Percentiles rank a stretch among this genome's conserved stretches.
Conservation (phyloP, 163 green algal genomes). For the Chlorella variabilis region DNA sequence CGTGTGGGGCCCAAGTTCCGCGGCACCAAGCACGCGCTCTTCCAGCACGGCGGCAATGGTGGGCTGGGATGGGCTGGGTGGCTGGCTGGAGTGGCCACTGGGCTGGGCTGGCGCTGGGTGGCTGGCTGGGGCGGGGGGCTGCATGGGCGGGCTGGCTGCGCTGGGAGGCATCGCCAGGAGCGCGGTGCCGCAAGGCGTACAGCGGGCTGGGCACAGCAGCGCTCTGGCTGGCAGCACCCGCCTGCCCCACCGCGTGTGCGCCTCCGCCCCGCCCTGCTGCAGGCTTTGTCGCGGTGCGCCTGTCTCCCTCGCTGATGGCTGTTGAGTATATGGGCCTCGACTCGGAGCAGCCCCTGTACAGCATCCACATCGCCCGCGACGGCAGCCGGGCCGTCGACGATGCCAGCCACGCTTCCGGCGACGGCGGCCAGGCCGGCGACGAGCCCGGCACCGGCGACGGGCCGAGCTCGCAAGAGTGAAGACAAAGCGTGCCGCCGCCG, state of each 20-base stretch:
- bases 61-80: neutral
- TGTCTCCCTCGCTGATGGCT: neutral
- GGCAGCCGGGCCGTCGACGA: no score
- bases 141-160: no score
- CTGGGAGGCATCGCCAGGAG: no score
- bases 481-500: no score
- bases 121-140: no score
- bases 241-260: neutral
- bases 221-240: neutral
- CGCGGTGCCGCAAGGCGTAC: no score
- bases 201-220: no score
- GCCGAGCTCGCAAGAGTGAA: no score
- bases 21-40: conserved; percentile 28
- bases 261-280: neutral
- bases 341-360: neutral
- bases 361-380: no score
- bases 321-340: conserved; percentile 36
- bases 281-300: conserved; percentile 40
- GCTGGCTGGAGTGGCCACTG: neutral
- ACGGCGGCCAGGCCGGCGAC: no score
- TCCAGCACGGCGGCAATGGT: conserved; percentile 44
- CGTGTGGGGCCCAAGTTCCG: conserved; percentile 48
- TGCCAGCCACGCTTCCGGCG: no score
- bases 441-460: no score
- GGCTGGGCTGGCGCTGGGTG: neutral